Percentiles rank a stretch among this genome's conserved stretches.
phyloP scores from a whole-genome alignment of 1,284 basidiomycete genomes.

The Mycena sp. region DNA sequence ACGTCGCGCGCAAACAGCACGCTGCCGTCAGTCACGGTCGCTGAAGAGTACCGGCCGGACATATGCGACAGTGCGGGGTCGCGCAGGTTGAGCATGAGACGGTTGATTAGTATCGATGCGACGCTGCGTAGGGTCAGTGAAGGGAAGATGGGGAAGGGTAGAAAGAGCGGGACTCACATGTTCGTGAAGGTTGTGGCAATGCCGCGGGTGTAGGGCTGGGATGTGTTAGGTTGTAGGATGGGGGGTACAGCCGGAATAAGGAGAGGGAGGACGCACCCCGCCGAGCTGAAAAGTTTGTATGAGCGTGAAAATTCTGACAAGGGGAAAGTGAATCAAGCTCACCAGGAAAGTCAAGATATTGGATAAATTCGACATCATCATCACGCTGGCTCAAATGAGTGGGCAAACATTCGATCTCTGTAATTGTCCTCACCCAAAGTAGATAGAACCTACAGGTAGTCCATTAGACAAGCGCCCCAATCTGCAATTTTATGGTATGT shows the following conservation, averaged over 20 bases:
- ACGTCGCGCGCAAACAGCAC: too few species aligned
- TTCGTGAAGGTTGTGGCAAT: conserved; percentile 23
- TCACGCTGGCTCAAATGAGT: conserved; percentile 17
- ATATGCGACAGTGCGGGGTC: conserved; percentile 9
- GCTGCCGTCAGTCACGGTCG: too few species aligned
- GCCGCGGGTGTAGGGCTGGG: conserved; percentile 22
- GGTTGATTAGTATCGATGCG: conserved; percentile 18
- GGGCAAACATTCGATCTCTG: neutral
- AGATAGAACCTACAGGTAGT: conserved; percentile 18
- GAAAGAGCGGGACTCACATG: conserved; percentile 3
- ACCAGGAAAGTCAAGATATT: conserved; percentile 27
- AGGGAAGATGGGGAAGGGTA: neutral
- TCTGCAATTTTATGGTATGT: neutral
- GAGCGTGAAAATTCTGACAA: neutral
- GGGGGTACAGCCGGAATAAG: neutral
- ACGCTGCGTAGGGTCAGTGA: conserved; percentile 8
- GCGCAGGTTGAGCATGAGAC: conserved; percentile 20
- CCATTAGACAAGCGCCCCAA: too few species aligned
- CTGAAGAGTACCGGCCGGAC: neutral
- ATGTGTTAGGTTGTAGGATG: neutral
- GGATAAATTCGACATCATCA: conserved; percentile 13
- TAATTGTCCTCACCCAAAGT: conserved; percentile 18
- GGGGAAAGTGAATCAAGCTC: neutral
- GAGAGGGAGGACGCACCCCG: conserved; percentile 1
- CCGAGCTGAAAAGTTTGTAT: conserved; percentile 4